Conservation (phyloP, 2,329 filamentous ascomycete genomes). For the Penicillium paneum region DNA sequence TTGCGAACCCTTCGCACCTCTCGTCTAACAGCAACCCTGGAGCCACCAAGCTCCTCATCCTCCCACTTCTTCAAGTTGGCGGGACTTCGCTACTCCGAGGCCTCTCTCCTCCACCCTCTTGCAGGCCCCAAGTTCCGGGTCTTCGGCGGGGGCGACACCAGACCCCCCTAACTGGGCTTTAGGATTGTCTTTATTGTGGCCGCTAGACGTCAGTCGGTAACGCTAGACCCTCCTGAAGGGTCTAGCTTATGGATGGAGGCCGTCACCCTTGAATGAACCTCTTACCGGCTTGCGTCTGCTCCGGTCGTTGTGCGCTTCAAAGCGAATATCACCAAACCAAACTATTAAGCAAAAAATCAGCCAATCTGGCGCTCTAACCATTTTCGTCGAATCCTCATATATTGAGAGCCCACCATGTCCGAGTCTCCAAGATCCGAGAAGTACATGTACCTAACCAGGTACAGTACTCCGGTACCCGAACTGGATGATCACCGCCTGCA, state of each 20-base stretch:
- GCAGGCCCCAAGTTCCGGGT: conserved; percentile 90
- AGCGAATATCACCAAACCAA: conserved; percentile 7
- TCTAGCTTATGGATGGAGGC: conserved; percentile 43
- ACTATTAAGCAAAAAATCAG: conserved; percentile 1
- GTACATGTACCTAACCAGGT: conserved; percentile 56
- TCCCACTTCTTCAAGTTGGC: conserved; percentile 82
- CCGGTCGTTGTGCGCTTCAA: conserved; percentile 22
- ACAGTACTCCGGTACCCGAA: conserved; percentile 62
- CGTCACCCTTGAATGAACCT: conserved; percentile 29
- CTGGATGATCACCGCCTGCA: conserved; percentile 78
- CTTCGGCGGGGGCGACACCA: conserved; percentile 94
- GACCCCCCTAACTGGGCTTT: conserved; percentile 84
- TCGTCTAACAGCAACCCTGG: conserved; percentile 35
- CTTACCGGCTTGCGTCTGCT: conserved; percentile 27
- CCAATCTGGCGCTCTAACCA: conserved; percentile 21
- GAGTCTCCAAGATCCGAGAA: conserved; percentile 64
- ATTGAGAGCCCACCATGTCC: conserved; percentile 37
- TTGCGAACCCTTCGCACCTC: conserved; percentile 17
- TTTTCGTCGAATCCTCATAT: neutral
- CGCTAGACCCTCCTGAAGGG: conserved; percentile 43
- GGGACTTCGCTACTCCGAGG: conserved; percentile 69
- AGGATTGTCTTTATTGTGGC: conserved; percentile 32
- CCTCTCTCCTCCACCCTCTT: conserved; percentile 80
- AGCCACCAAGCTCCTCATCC: conserved; percentile 38
- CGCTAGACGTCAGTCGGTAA: conserved; percentile 35